These are phyloP conservation scores for Austroboletus niveus DNA, from an alignment of 1,284 basidiomycete species.

Conservation along the genomic window DNA sequence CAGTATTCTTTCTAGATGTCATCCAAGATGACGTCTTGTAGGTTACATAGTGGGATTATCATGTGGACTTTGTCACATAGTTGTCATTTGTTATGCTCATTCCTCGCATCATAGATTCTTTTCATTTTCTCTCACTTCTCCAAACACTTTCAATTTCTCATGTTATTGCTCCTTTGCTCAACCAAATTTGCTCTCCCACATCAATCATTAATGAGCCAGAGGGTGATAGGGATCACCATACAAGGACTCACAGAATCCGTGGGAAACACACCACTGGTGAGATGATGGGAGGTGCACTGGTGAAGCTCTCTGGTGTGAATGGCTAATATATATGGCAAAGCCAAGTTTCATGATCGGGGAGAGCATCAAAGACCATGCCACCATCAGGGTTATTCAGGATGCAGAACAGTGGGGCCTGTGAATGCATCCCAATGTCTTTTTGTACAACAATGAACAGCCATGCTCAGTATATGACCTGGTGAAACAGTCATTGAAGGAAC, in stretches of 20 bases:
- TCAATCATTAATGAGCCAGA: constrained; percentile 16
- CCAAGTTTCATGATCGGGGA: constrained; percentile 99
- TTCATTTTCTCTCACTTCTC: too few relatives aligned
- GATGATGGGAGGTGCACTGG: constrained; percentile 26
- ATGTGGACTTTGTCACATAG: too few relatives aligned
- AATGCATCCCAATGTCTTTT: constrained; percentile 28
- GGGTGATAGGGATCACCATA: too few relatives aligned
- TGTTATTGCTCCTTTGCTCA: constrained; percentile 40
- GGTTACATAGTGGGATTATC: too few relatives aligned
- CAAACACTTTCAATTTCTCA: constrained; percentile 10
- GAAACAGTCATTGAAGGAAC: constrained; percentile 98
- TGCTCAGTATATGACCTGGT: constrained; percentile 76
- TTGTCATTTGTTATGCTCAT: constrained; percentile 23
- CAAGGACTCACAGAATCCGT: constrained; percentile 84
- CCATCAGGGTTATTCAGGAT: constrained; percentile 85
- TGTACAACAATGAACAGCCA: too few relatives aligned
- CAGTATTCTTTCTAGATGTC: too few relatives aligned
- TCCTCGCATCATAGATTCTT: too few relatives aligned
- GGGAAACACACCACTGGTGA: constrained; percentile 91
- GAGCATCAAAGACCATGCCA: constrained; percentile 97
- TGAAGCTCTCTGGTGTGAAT: constrained; percentile 2
- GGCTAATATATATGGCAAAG: constrained; percentile 84
- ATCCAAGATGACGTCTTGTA: too few relatives aligned
- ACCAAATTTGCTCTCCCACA: constrained; percentile 16
- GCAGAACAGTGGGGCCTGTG: constrained; percentile 85